Conservation (phyloP, 1,284 basidiomycete species). For the Apiotrichum montevideense region DNA sequence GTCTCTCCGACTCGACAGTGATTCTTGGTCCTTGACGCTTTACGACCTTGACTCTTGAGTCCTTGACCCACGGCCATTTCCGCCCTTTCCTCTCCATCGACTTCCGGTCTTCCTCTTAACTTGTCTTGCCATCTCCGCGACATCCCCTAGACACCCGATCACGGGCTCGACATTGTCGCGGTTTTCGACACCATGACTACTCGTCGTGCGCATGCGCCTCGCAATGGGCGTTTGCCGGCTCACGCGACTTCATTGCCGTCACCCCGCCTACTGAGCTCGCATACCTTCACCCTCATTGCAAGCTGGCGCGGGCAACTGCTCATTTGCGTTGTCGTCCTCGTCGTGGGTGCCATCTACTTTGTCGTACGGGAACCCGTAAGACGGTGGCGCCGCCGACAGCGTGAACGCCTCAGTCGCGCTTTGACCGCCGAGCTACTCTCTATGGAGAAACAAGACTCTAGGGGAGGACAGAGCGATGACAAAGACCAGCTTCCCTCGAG, state of each 20-base stretch:
- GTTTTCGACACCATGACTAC: constrained; percentile 6
- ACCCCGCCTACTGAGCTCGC: constrained; percentile 24
- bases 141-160: too few relatives aligned
- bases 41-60: too few relatives aligned
- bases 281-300: constrained; percentile 37
- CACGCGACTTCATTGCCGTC: not conserved
- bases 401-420: constrained; percentile 24
- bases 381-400: constrained; percentile 20
- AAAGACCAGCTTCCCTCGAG: constrained; percentile 6
- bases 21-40: too few relatives aligned
- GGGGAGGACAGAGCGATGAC: not conserved
- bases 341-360: constrained; percentile 38
- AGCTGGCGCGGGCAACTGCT: constrained; percentile 44
- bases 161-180: not conserved
- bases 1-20: too few relatives aligned
- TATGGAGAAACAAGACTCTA: constrained; percentile 2
- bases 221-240: not conserved
- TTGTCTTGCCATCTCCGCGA: too few relatives aligned
- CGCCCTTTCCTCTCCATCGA: too few relatives aligned
- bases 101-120: too few relatives aligned
- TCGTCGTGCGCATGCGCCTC: not conserved
- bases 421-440: constrained; percentile 30
- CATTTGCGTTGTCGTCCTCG: constrained; percentile 36
- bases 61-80: too few relatives aligned
- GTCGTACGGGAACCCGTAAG: constrained; percentile 31